These are phyloP conservation scores for Lasiodiplodia sp. DNA, from an alignment of 2,329 filamentous ascomycete genomes.

Conservation along the genomic window DNA sequence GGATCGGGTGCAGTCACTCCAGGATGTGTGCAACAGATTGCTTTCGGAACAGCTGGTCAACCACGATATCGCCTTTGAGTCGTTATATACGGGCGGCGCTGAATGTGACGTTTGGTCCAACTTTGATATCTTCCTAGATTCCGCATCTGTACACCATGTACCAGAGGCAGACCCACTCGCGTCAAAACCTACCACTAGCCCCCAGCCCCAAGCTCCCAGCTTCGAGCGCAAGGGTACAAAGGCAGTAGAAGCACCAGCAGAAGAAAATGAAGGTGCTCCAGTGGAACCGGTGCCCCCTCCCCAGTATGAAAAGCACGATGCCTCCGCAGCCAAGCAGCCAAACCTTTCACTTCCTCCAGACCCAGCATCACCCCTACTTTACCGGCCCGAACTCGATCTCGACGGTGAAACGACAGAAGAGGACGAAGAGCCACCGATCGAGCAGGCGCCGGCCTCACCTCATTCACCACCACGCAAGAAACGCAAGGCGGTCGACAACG, in stretches of 20 bases:
- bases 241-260: neutral
- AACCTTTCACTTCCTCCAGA: neutral
- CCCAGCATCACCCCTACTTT: neutral
- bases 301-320: neutral
- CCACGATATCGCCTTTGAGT: neutral
- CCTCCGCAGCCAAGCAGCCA: neutral
- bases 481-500: neutral
- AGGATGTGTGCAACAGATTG: neutral
- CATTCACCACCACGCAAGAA: neutral
- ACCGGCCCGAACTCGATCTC: neutral
- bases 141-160: neutral
- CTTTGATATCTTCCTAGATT: neutral
- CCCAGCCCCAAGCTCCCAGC: neutral
- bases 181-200: neutral
- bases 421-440: neutral
- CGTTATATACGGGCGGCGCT: neutral
- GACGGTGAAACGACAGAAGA: constrained; percentile 1
- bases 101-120: constrained; percentile 8
- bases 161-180: too few species aligned
- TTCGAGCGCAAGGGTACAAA: neutral
- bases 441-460: neutral
- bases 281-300: neutral
- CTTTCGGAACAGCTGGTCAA: neutral
- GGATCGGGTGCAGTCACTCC: neutral
- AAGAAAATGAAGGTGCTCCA: neutral